A percentile compares a stretch with the other conserved stretches of the same genome.
These are phyloP conservation scores for Ochromonas danica DNA, from an alignment of 108 stramenopile species.

Conservation along the genomic window DNA sequence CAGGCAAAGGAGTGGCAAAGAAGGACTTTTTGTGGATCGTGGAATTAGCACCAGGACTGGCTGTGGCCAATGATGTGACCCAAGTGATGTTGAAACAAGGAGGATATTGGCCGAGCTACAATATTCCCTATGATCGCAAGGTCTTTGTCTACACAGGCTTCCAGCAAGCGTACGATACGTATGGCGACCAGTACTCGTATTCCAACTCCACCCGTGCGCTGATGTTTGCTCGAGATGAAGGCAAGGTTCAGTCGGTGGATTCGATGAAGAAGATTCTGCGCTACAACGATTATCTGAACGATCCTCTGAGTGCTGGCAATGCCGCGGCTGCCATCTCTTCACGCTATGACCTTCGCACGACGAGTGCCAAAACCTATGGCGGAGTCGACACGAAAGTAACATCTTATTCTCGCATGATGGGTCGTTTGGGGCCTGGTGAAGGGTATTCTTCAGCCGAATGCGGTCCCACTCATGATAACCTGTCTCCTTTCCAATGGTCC, in stretches of 20 bases:
- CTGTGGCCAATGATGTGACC: slow-evolving; percentile 22
- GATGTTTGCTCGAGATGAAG: neutral
- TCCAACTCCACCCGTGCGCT: neutral
- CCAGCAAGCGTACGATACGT: neutral
- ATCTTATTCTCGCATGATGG: neutral
- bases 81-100: neutral
- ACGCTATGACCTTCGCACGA: slow-evolving; percentile 23
- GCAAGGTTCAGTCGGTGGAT: neutral
- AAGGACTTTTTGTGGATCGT: slow-evolving; percentile 25
- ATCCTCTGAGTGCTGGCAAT: neutral
- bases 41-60: slow-evolving; percentile 30
- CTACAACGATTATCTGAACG: slow-evolving; percentile 34
- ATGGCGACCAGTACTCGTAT: slow-evolving; percentile 8
- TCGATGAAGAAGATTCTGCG: slow-evolving; percentile 27
- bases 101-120: slow-evolving; percentile 35
- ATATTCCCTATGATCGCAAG: neutral
- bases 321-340: slow-evolving; percentile 20
- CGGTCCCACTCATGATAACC: neutral
- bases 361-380: neutral
- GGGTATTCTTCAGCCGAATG: neutral
- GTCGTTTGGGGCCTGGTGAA: too few relatives aligned
- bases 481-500: neutral
- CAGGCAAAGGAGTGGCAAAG: neutral
- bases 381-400: slow-evolving; percentile 26
- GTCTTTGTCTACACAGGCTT: slow-evolving; percentile 12